A percentile compares a stretch with the other conserved stretches of the same genome.
Conservation (phyloP, 495 filamentous ascomycete species). For the Clavariopsis aquatica region DNA sequence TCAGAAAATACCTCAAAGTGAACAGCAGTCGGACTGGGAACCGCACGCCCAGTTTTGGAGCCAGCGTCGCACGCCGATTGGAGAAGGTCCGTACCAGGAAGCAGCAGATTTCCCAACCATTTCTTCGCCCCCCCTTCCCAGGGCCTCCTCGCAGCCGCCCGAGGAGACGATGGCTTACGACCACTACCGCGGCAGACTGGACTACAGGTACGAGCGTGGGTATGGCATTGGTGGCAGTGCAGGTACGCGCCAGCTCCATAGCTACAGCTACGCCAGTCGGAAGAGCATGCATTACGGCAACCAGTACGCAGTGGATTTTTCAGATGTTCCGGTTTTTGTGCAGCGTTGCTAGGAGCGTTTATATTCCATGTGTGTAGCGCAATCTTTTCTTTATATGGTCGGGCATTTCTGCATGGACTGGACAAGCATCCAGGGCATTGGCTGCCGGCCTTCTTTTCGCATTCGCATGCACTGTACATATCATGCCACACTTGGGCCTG, state of each 20-base stretch:
- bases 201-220: slow-evolving; percentile 50
- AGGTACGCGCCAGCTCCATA: slow-evolving; percentile 45
- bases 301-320: slow-evolving; percentile 35
- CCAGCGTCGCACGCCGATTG: slow-evolving; percentile 37
- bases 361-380: slow-evolving; percentile 17
- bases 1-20: neutral
- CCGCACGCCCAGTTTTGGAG: slow-evolving; percentile 34
- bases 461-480: slow-evolving; percentile 1
- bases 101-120: neutral
- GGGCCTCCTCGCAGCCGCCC: slow-evolving; percentile 6
- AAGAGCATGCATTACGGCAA: slow-evolving; percentile 51
- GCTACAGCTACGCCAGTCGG: slow-evolving; percentile 40
- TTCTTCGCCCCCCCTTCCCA: neutral
- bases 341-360: slow-evolving; percentile 12
- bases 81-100: slow-evolving; percentile 26
- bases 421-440: neutral
- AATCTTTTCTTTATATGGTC: slow-evolving; percentile 15
- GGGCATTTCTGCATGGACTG: slow-evolving; percentile 34
- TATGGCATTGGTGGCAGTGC: slow-evolving; percentile 47
- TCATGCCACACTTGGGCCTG: neutral
- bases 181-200: slow-evolving; percentile 49
- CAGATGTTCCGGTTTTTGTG: slow-evolving; percentile 35
- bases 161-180: slow-evolving; percentile 33
- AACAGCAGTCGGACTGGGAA: slow-evolving; percentile 29
- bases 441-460: neutral